A percentile compares a stretch with the other conserved stretches of the same genome.
phyloP scores from a whole-genome alignment of 371 early-diverging fungal genomes.

The Paraphysoderma sedebokerense region DNA sequence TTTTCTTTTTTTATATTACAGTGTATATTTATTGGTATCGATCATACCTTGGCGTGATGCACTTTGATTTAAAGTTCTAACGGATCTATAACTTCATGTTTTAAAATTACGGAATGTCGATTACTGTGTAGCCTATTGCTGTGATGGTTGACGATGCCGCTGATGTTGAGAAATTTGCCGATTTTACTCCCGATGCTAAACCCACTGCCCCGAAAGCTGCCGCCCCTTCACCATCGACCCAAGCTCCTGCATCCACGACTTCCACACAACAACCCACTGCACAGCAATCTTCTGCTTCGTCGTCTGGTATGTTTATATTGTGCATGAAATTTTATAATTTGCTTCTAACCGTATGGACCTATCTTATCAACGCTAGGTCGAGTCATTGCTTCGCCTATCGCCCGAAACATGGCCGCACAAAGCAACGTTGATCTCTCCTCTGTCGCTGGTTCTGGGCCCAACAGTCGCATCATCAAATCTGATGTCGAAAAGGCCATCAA shows the following conservation, averaged over 20 bases:
- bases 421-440: constrained; percentile 54
- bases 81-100: not conserved
- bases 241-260: constrained; percentile 24
- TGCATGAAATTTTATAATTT: not conserved
- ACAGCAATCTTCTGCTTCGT: constrained; percentile 3
- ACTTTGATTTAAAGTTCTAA: too few species aligned
- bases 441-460: constrained; percentile 77
- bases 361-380: constrained; percentile 24
- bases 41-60: too few species aligned
- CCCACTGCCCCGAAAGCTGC: constrained; percentile 14
- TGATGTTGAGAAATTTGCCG: constrained; percentile 70
- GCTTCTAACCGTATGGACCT: not conserved
- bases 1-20: not conserved
- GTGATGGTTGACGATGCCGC: constrained; percentile 78
- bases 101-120: constrained; percentile 9
- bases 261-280: constrained; percentile 3
- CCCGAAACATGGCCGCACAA: constrained; percentile 72
- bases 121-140: constrained; percentile 67
- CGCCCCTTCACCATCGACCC: constrained; percentile 16
- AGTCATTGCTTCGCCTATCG: constrained; percentile 76
- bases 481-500: constrained; percentile 55
- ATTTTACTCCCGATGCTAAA: constrained; percentile 32
- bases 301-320: not conserved
- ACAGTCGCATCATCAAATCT: constrained; percentile 75
- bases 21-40: too few species aligned